phyloP scores from a whole-genome alignment of 116 monocot species.

The Phalaenopsis hybrid region DNA sequence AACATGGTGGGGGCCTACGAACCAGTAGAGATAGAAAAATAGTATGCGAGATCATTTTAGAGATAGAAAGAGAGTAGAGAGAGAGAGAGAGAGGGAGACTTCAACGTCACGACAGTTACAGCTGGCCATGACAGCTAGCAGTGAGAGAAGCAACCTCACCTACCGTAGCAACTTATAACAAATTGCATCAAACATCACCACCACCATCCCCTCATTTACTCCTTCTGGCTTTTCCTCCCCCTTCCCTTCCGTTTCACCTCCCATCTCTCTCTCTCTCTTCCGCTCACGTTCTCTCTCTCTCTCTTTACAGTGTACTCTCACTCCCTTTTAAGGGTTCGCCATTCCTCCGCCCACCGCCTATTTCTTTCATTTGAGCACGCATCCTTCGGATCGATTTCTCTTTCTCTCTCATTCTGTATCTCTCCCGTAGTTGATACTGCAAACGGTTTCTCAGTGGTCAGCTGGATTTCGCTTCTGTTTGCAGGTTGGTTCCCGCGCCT shows the following conservation, averaged over 20 bases:
- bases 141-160: conserved; percentile 44
- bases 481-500: neutral
- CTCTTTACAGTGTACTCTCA: neutral
- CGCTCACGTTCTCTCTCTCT: neutral
- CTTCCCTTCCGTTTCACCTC: neutral
- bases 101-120: conserved; percentile 56
- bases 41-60: conserved; percentile 2
- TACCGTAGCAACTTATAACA: conserved; percentile 25
- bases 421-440: neutral
- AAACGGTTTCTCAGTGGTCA: conserved; percentile 1
- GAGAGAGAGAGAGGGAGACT: conserved; percentile 19
- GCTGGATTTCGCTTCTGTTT: conserved; percentile 10
- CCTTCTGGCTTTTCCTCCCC: conserved; percentile 7
- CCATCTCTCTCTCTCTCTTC: neutral
- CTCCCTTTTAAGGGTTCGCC: conserved; percentile 11
- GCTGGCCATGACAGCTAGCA: conserved; percentile 52
- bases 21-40: conserved; percentile 5
- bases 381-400: neutral
- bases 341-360: neutral
- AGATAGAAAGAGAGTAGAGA: conserved; percentile 8
- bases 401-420: conserved; percentile 5
- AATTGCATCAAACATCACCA: neutral
- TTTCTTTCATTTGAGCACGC: conserved; percentile 5
- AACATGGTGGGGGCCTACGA: conserved; percentile 15
- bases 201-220: neutral